These are phyloP conservation scores for Cladorrhinum sp. DNA, from an alignment of 2,329 filamentous ascomycete genomes.

Conservation along the genomic window DNA sequence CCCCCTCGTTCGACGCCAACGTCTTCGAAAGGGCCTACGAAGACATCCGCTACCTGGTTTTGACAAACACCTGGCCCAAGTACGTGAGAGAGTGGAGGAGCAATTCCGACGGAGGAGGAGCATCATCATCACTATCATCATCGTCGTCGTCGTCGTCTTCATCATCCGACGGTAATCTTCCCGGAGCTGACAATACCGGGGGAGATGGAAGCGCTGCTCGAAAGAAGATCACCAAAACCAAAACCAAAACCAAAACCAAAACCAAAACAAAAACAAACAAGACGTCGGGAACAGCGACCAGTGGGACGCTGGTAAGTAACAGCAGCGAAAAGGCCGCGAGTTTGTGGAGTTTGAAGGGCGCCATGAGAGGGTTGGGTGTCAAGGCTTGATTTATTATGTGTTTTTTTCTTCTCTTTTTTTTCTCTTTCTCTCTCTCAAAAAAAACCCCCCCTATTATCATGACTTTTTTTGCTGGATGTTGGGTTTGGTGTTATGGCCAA, in stretches of 20 bases:
- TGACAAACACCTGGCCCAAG: constrained; percentile 67
- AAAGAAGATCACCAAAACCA: no score
- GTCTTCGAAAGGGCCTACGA: constrained; percentile 59
- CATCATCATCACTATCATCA: no score
- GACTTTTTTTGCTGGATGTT: no score
- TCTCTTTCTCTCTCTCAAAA: not conserved
- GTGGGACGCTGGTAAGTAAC: not conserved
- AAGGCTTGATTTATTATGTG: not conserved
- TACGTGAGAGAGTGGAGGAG: constrained; percentile 42
- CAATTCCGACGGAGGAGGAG: not conserved
- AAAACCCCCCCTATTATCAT: no score
- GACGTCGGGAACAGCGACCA: not conserved
- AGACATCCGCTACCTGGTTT: constrained; percentile 64
- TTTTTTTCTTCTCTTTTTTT: not conserved
- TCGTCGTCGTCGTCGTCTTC: no score
- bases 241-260: no score
- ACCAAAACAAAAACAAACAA: not conserved
- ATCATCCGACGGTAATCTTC: not conserved
- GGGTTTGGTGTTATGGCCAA: no score
- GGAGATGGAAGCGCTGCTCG: no score
- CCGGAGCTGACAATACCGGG: no score
- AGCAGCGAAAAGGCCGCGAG: no score
- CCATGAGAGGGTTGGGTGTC: not conserved
- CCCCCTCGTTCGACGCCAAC: constrained; percentile 44
- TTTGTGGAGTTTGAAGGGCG: not conserved